phyloP scores from a whole-genome alignment of 2,329 filamentous ascomycete genomes.

The Endocalyx cinctus region DNA sequence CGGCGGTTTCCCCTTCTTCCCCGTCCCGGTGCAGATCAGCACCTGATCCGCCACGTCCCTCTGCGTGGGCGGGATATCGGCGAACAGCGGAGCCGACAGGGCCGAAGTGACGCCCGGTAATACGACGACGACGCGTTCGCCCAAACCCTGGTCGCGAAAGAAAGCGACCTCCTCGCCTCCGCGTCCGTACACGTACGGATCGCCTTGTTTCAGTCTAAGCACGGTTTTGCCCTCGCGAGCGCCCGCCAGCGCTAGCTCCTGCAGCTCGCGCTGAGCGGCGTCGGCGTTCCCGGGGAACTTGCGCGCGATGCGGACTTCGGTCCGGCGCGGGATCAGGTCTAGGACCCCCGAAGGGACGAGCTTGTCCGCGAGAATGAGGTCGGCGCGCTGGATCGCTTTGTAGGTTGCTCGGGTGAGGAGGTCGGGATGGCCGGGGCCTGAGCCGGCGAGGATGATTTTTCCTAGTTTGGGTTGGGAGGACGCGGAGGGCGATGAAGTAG shows the following conservation, averaged over 20 bases:
- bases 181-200: constrained; percentile 92
- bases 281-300: constrained; percentile 99
- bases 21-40: constrained; percentile 93
- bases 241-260: constrained; percentile 70
- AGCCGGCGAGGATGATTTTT: constrained; percentile 82
- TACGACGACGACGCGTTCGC: constrained; percentile 59
- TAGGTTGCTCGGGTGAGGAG: constrained; percentile 80
- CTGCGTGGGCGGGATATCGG: constrained; percentile 82
- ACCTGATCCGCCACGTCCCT: constrained; percentile 88
- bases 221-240: constrained; percentile 67
- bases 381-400: constrained; percentile 69
- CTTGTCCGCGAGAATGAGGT: constrained; percentile 81
- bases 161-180: constrained; percentile 89
- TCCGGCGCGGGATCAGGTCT: constrained; percentile 84
- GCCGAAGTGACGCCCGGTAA: constrained; percentile 89
- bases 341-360: constrained; percentile 80
- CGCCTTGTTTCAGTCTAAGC: constrained; percentile 88
- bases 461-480: constrained; percentile 39
- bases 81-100: constrained; percentile 81
- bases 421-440: constrained; percentile 88
- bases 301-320: constrained; percentile 83
- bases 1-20: constrained; percentile 79
- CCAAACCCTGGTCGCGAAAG: constrained; percentile 69
- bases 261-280: constrained; percentile 83
- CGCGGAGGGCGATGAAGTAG: constrained; percentile 9